Base-by-base conservation (phyloP, 208 protist species). In the Trypanosoma boissoni region DNA sequence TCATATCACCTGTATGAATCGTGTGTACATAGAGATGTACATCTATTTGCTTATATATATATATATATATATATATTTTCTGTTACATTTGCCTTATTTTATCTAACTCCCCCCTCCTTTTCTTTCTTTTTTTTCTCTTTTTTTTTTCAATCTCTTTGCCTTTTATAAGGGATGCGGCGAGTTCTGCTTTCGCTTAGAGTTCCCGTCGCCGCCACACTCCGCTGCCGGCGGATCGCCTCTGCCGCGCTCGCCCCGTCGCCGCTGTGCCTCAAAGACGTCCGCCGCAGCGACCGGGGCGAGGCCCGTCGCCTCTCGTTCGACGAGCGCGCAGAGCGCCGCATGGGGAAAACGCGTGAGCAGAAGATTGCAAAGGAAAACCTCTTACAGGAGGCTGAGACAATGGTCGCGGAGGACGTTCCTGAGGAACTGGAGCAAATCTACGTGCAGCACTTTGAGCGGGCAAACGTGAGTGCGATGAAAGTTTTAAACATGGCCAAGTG, bases 401-500 rank as follows among this genome's bases (percentile, higher is more conserved):
- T 90, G 31, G 77, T 91, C 7, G 53, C 75, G 9, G 74, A 80
- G 37, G 87, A 94, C 63, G 86, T 94, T 29, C 87, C 87, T 1
- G 78, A 73, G 5, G 83, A 91, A 46, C 74, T 94, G 0, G 74
- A 90, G 48, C 54, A 68, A 2, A 68, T 90, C 36, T 91, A 76
- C 51, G 60, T 49, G 23, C 72, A 83, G 31, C 64, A 73, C 1
- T 69, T 78, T 20, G 87, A 91, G 46, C 78, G 78, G 64, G 80
- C 83, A n/a, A 88, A 86, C 68, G 72, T 88, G 56, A 80, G 68
- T 43, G 78, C 84, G 28, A 86, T 91, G 79, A 91, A 91, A 58
- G 84, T 94, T 41, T 50, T 94, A 24, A 94, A 94, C 67, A 89
- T 94, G 81, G 83, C 79, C 39, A 91, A 88, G 65, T 94, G 87